Percentiles rank a stretch among this genome's conserved stretches.
Conservation (phyloP, 2,329 filamentous ascomycete genomes). For the Beauveria asiatica region DNA sequence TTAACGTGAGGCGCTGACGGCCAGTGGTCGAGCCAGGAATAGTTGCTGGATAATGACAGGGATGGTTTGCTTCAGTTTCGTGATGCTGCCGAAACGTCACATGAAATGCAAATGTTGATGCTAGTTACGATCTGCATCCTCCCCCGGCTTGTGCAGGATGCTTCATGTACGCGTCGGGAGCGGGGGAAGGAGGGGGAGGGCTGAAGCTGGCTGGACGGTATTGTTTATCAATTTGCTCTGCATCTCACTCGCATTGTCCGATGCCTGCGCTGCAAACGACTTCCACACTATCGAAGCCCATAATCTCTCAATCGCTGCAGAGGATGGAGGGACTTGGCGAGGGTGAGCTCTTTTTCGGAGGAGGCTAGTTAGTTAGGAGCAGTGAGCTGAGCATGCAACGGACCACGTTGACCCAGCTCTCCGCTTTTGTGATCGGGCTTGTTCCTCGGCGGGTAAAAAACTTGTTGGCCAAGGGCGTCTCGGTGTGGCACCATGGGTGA, state of each 20-base stretch:
- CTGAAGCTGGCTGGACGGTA: not conserved
- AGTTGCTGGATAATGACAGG: not conserved
- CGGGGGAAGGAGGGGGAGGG: not conserved
- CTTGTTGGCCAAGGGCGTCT: not conserved
- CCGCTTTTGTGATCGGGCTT: constrained; percentile 12
- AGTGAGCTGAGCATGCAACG: not conserved
- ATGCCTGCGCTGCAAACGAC: not conserved
- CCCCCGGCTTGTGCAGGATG: not conserved
- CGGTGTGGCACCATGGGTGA: not conserved
- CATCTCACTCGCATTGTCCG: not conserved
- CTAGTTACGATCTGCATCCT: constrained; percentile 1
- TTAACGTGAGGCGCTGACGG: not conserved
- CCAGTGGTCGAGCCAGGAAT: not conserved
- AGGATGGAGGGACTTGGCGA: not conserved
- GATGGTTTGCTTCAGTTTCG: not conserved
- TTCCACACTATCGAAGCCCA: too few relatives aligned
- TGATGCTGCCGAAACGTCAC: not conserved
- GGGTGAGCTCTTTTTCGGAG: not conserved
- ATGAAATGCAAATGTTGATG: not conserved
- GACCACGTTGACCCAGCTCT: not conserved
- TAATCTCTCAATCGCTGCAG: too few relatives aligned
- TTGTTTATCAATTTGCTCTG: not conserved
- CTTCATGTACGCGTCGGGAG: not conserved
- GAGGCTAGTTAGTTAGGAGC: too few relatives aligned
- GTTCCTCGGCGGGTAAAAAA: not conserved